A percentile compares a stretch with the other conserved stretches of the same genome.
These are phyloP conservation scores for Penicillium turbatum DNA, from an alignment of 495 filamentous ascomycete genomes.

Conservation along the genomic window DNA sequence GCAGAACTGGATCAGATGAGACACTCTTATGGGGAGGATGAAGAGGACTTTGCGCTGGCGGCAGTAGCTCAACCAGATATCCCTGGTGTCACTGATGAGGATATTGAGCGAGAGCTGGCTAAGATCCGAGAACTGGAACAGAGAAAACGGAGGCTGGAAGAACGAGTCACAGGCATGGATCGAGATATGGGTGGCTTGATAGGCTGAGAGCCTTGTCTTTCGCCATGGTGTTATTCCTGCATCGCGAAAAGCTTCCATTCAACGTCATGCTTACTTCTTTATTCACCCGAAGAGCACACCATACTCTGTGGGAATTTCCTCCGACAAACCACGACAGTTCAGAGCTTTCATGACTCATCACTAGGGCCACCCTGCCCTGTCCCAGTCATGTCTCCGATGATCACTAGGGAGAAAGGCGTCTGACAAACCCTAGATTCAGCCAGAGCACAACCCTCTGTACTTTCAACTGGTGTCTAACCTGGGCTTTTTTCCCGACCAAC, in stretches of 20 bases:
- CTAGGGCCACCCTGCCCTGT: background rate
- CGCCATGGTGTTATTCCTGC: background rate
- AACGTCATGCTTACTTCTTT: background rate
- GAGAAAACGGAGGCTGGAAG: slow-evolving; percentile 72
- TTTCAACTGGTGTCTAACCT: background rate
- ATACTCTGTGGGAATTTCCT: background rate
- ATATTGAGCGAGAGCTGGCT: slow-evolving; percentile 70
- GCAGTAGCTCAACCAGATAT: slow-evolving; percentile 45
- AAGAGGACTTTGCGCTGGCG: slow-evolving; percentile 28
- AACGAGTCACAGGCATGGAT: slow-evolving; percentile 71
- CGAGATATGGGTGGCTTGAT: slow-evolving; percentile 65
- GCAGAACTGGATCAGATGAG: slow-evolving; percentile 73
- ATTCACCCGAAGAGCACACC: background rate
- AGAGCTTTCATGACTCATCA: background rate
- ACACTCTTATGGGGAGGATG: slow-evolving; percentile 40
- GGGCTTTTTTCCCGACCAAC: background rate
- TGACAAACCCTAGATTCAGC: background rate
- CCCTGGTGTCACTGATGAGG: slow-evolving; percentile 63
- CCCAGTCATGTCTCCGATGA: background rate
- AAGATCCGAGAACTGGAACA: slow-evolving; percentile 72
- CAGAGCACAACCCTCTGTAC: background rate
- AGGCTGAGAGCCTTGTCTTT: slow-evolving; percentile 34
- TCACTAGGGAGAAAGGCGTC: background rate
- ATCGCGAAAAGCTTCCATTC: background rate
- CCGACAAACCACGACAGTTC: background rate